phyloP scores from a whole-genome alignment of 1,139 yeast genomes.

The Candida sp. region DNA sequence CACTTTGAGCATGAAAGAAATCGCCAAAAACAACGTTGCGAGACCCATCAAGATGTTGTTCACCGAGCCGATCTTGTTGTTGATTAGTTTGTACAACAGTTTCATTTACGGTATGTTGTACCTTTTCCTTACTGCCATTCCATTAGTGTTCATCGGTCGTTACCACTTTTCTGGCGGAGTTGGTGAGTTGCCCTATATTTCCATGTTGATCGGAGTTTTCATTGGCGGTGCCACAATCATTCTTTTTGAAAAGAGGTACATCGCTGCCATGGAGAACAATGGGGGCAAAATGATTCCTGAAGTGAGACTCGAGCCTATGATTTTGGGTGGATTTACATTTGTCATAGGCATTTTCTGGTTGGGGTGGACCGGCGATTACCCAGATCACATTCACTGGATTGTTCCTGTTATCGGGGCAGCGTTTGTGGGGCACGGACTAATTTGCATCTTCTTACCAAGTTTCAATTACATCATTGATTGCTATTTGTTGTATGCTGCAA shows the following conservation, averaged over 20 bases:
- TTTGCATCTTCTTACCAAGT: slow-evolving; percentile 78
- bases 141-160: slow-evolving; percentile 67
- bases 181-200: slow-evolving; percentile 65
- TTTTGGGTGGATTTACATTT: slow-evolving; percentile 69
- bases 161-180: slow-evolving; percentile 60
- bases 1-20: slow-evolving; percentile 61
- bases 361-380: slow-evolving; percentile 84
- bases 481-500: slow-evolving; percentile 81
- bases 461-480: slow-evolving; percentile 83
- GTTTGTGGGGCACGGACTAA: slow-evolving; percentile 74
- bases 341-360: slow-evolving; percentile 85
- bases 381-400: slow-evolving; percentile 73
- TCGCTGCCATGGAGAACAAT: slow-evolving; percentile 33
- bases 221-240: slow-evolving; percentile 53
- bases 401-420: slow-evolving; percentile 79
- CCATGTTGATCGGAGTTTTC: slow-evolving; percentile 63
- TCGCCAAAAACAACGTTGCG: slow-evolving; percentile 67
- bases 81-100: slow-evolving; percentile 76
- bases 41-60: slow-evolving; percentile 74
- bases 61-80: slow-evolving; percentile 77
- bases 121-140: slow-evolving; percentile 78
- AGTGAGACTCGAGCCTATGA: slow-evolving; percentile 76
- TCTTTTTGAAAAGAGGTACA: slow-evolving; percentile 30
- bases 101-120: slow-evolving; percentile 86
- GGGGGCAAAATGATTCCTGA: slow-evolving; percentile 76